Conservation (phyloP, 345 rosid genomes). For the Populus euphratica region DNA sequence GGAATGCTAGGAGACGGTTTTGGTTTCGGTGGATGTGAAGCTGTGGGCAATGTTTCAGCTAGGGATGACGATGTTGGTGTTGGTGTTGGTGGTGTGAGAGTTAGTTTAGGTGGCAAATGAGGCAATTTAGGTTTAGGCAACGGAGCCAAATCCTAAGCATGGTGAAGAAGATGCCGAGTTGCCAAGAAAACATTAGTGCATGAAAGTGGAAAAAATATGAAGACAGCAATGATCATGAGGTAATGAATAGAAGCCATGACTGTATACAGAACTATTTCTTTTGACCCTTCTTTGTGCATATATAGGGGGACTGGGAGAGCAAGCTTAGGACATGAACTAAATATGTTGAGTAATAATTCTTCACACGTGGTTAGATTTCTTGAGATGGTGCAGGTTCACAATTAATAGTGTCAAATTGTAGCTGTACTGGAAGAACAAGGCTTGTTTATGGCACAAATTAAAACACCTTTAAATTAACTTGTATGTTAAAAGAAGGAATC, state of each 20-base stretch:
- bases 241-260: slow-evolving; percentile 1
- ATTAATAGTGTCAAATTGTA: slow-evolving; percentile 5
- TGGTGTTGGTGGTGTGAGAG: slow-evolving; percentile 11
- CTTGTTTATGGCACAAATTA: neutral
- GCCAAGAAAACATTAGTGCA: neutral
- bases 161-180: neutral
- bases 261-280: neutral
- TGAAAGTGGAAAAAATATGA: neutral
- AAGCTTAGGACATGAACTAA: neutral
- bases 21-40: too few species aligned
- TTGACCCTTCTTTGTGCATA: neutral
- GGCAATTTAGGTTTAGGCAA: slow-evolving; percentile 17
- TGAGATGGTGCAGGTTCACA: neutral
- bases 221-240: neutral
- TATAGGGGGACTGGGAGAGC: neutral
- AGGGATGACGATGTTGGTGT: slow-evolving; percentile 13
- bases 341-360: neutral
- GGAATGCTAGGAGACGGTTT: neutral
- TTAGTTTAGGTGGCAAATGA: slow-evolving; percentile 16
- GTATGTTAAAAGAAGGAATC: neutral
- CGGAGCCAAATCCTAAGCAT: neutral
- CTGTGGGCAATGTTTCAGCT: neutral
- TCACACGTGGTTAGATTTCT: neutral
- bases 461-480: neutral
- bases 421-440: neutral